Evolutionary conservation across 305 asterid genomes (phyloP), one percentile per base, ranked within the genome.

Genomic region (Fraxinus dipetala): DNA sequence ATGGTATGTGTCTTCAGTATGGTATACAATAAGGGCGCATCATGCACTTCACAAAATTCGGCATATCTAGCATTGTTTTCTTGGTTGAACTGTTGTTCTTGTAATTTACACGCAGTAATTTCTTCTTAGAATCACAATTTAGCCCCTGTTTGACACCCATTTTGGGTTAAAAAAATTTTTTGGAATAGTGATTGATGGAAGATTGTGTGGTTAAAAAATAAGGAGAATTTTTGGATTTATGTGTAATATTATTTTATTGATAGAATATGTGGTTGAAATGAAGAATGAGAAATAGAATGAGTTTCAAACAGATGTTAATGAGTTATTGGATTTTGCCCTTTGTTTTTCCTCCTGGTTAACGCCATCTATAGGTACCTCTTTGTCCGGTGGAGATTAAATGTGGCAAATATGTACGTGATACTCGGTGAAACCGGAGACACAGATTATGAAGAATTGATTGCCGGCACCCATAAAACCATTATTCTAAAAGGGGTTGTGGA

Each of bases 341-440:
- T 22, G 10, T n/a, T 26, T 8, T 10, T 22, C 22, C 31, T 65
- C 5, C 76, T 10, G 32, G 20, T 28, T 30, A 59, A 73, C 14
- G 56, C 4, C 13, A 61, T 69, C 2, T 72, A 30, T 56, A 93
- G 98, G 92, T 95, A 93, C 84, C 91, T 95, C 1, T 93, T 93
- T 83, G 98, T 95, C 6, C 94, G 98, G 22, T 92, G 98, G 98
- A 85, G 95, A 80, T 75, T 95, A 79, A 93, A 92, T 14, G 94
- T 95, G 74, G 90, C 94, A 5, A 92, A 91, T 59, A 91, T 93
- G 98, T 89, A 82, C n/a, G 97, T 95, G 70, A 81, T 95, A 80
- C 91, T 93, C 5, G 98, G 98, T 31, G 98, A 95, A 82, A 92
- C 96, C 1, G 98, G 98, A 59, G 98, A 95, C 87, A 89, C 98